phyloP scores from a whole-genome alignment of 1,284 basidiomycete genomes.

The Cutaneotrichosporon sp. region DNA sequence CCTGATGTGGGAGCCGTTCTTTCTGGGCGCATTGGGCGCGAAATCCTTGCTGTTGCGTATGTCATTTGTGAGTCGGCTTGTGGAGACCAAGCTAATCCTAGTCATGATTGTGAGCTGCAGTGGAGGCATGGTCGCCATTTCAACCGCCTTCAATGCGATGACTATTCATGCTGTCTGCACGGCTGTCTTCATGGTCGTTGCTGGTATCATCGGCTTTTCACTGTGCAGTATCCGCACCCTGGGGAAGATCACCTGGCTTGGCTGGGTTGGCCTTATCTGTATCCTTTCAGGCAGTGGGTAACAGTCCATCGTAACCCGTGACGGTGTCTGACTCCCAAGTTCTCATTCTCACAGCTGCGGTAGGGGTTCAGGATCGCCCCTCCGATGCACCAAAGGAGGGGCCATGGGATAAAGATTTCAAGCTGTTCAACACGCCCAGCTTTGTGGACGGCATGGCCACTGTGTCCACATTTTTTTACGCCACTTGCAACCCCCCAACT shows the following conservation, averaged over 20 bases:
- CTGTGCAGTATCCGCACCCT: conserved; percentile 41
- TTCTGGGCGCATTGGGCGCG: conserved; percentile 6
- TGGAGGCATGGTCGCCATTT: conserved; percentile 30
- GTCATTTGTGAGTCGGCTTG: conserved; percentile 10
- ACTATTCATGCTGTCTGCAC: conserved; percentile 40
- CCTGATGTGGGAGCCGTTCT: conserved; percentile 26
- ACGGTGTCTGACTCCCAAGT: conserved; percentile 23
- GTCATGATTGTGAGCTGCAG: conserved; percentile 26
- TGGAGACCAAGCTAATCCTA: not conserved
- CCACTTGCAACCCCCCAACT: conserved; percentile 17
- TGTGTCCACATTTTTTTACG: conserved; percentile 37
- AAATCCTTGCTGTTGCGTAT: conserved; percentile 8
- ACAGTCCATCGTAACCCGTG: not conserved
- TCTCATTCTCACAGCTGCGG: conserved; percentile 43
- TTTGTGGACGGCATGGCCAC: conserved; percentile 42
- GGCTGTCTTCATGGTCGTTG: conserved; percentile 38
- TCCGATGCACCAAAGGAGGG: conserved; percentile 8
- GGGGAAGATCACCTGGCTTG: conserved; percentile 41
- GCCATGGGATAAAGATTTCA: conserved; percentile 30
- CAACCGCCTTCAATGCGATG: conserved; percentile 47
- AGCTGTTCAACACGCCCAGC: conserved; percentile 25
- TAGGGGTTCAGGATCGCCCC: conserved; percentile 29
- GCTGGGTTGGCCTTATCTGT: conserved; percentile 36
- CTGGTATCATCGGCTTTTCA: conserved; percentile 25
- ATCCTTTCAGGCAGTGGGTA: conserved; percentile 28